These are phyloP conservation scores for Trichoderma lentiforme DNA, from an alignment of 2,329 filamentous ascomycete genomes.

Conservation along the genomic window DNA sequence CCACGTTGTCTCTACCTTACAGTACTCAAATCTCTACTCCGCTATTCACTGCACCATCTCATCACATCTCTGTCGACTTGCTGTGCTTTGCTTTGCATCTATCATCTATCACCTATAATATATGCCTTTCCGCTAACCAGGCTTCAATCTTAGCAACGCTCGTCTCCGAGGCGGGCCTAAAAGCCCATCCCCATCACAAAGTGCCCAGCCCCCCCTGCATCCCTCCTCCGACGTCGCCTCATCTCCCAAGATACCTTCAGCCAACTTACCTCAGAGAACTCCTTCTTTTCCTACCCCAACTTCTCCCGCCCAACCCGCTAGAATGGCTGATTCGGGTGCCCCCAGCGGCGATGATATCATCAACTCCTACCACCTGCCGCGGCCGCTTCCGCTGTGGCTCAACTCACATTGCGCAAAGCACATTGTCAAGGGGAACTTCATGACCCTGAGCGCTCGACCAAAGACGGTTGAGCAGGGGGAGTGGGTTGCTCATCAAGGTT, in stretches of 20 bases:
- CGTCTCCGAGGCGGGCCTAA: slow-evolving; percentile 56
- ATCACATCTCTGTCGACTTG: not conserved
- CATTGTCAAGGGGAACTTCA: slow-evolving; percentile 96
- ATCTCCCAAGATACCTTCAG: slow-evolving; percentile 35
- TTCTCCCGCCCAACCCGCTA: slow-evolving; percentile 63
- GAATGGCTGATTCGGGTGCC: slow-evolving; percentile 60
- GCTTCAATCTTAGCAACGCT: slow-evolving; percentile 45
- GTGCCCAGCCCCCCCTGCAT: slow-evolving; percentile 39
- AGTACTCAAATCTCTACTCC: not conserved
- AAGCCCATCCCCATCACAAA: slow-evolving; percentile 49
- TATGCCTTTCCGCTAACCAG: not conserved
- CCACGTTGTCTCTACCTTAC: not conserved
- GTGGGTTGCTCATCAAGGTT: slow-evolving; percentile 95
- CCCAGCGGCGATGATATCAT: slow-evolving; percentile 53
- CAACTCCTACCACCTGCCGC: slow-evolving; percentile 61
- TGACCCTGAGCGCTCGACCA: slow-evolving; percentile 88
- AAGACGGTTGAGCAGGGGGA: slow-evolving; percentile 92
- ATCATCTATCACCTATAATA: not conserved
- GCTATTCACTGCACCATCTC: not conserved
- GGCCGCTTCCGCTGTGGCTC: slow-evolving; percentile 69
- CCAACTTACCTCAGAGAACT: slow-evolving; percentile 52
- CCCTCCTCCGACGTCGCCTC: slow-evolving; percentile 41
- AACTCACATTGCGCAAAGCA: slow-evolving; percentile 73
- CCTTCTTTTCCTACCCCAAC: slow-evolving; percentile 62
- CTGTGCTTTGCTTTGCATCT: not conserved